phyloP scores from a whole-genome alignment of 768 basidiomycete species.

The Dioszegia hungarica region DNA sequence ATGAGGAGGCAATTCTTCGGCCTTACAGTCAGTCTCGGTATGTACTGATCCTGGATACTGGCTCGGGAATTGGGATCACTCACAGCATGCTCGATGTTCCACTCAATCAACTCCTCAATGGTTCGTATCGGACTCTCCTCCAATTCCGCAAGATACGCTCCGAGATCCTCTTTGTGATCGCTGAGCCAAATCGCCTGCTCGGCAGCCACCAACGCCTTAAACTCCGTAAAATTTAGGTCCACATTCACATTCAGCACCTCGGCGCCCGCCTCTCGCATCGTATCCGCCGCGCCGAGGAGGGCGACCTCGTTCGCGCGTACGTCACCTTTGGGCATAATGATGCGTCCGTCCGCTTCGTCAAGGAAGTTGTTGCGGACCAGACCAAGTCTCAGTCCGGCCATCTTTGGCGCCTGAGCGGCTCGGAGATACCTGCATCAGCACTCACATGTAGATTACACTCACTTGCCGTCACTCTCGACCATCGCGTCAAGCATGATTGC shows the following conservation, averaged over 20 bases:
- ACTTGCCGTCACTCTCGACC: neutral
- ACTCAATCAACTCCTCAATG: neutral
- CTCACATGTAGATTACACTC: neutral
- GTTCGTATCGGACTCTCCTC: neutral
- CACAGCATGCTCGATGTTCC: neutral
- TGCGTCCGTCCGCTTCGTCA: neutral
- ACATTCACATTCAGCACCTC: neutral
- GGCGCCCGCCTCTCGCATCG: neutral
- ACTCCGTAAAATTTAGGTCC: neutral
- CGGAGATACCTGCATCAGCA: neutral
- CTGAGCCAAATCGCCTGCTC: neutral
- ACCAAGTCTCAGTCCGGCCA: neutral
- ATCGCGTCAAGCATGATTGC: neutral
- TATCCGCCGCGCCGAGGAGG: neutral
- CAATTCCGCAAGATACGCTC: neutral
- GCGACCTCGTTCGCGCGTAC: neutral
- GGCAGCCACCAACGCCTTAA: neutral
- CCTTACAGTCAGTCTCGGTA: neutral
- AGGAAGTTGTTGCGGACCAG: neutral
- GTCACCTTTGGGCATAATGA: no score
- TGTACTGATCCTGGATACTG: no score
- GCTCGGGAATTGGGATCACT: neutral
- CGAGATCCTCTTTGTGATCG: neutral
- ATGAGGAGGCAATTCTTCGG: neutral
- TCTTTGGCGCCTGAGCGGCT: neutral